Conservation (phyloP, 257 asterid genomes). For the Catharanthus roseus region DNA sequence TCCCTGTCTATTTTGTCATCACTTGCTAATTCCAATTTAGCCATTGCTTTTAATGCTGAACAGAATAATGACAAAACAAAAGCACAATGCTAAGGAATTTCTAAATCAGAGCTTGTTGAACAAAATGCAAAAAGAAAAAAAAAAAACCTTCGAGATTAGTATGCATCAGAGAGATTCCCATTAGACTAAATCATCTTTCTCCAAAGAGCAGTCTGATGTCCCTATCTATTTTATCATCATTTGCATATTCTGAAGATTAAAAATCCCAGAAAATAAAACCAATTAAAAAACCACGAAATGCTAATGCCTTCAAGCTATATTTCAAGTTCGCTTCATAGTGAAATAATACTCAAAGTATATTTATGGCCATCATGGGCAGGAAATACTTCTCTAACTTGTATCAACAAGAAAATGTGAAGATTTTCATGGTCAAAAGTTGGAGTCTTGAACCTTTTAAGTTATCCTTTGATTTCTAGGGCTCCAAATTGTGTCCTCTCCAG, state of each 20-base stretch:
- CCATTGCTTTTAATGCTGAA: neutral
- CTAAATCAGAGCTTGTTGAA: too few relatives aligned
- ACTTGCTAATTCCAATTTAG: constrained; percentile 1
- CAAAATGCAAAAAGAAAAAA: too few relatives aligned
- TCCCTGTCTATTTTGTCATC: constrained; percentile 16
- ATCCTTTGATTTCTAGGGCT: too few relatives aligned
- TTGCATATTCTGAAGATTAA: neutral
- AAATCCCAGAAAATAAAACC: neutral
- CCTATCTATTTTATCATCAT: constrained; percentile 15
- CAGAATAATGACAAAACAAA: neutral
- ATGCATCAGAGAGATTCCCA: constrained; percentile 19
- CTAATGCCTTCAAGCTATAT: constrained; percentile 4
- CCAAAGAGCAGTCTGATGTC: constrained; percentile 6
- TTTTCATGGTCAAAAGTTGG: too few relatives aligned
- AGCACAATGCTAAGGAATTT: neutral
- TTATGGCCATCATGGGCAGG: constrained; percentile 20
- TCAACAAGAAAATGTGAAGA: too few relatives aligned
- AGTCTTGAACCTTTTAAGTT: too few relatives aligned
- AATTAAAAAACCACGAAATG: neutral
- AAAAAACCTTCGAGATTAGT: too few relatives aligned
- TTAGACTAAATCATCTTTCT: constrained; percentile 13
- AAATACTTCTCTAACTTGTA: too few relatives aligned
- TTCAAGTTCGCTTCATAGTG: neutral
- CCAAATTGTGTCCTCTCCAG: too few relatives aligned
- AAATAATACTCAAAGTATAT: constrained; percentile 8